Base-by-base conservation (phyloP, 2,329 filamentous ascomycete genomes). In the Ophiosphaerella narmari region DNA sequence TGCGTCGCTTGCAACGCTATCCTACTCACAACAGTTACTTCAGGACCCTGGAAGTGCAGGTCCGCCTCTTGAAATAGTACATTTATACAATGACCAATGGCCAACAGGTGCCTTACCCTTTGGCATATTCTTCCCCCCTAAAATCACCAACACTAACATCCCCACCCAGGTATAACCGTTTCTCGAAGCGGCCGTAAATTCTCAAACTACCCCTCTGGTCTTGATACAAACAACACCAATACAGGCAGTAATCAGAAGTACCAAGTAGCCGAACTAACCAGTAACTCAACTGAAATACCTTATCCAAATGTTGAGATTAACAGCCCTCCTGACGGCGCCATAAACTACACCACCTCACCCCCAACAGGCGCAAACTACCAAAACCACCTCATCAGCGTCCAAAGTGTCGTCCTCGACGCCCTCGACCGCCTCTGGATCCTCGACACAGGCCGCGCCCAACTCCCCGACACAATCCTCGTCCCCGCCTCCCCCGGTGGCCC, bases 41-140 rank as follows among this genome's bases (percentile, higher is more conserved):
- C 53, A 46, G 18, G 76, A 79, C 56, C 66, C 72, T 16, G 70
- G 70, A 13, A 53, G 62, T 11, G 65, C 68, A 14, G 79, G 79
- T 1, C 77, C 78, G 11, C 52, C 71, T 12, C 66, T 80, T 6
- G 79, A 82, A 51, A 52, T 80, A 24, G 74, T 77, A 1, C 79
- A 82, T 64, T 65, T 80, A 8, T 82, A 80, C 55, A 75, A 79
- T 45, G 77, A 80, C 56, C 73, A 81, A 59, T 82, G 75, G 73
- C 78, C 70, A 13, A 78, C 77, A 26, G 74, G 74, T 55, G 46
- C 32, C 12, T 36, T 9, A 21, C 5, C 26, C 7, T 29, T 29
- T 29, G 26, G 11, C 26, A 11, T 29, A 11, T 11, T 29, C 26
- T 7, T 7, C 11, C 7, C 26, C 11, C 7, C 11, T 2, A 9